phyloP scores from a whole-genome alignment of 345 rosid species.

The Eucalyptus sp. region DNA sequence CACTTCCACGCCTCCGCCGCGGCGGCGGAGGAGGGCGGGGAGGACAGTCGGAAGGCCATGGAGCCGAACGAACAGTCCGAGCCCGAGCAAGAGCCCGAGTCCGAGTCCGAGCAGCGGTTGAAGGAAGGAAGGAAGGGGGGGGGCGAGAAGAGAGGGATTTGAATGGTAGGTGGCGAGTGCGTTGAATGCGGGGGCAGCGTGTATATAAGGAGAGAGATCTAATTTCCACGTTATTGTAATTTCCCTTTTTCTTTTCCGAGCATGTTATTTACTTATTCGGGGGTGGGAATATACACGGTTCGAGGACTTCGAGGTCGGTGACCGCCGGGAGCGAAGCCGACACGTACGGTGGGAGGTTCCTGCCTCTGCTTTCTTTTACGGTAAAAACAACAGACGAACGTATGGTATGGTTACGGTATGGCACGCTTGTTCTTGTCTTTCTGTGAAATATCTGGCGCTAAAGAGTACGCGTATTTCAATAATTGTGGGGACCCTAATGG shows the following conservation, averaged over 20 bases:
- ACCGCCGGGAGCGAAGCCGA: background rate
- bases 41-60: background rate
- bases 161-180: background rate
- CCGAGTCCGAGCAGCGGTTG: background rate
- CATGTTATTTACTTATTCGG: too few species aligned
- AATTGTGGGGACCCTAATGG: background rate
- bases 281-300: background rate
- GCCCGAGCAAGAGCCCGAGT: background rate
- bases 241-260: background rate
- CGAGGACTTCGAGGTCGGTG: background rate
- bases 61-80: background rate
- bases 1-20: conserved; percentile 37
- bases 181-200: background rate
- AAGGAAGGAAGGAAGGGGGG: background rate
- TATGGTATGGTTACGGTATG: background rate
- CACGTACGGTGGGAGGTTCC: background rate
- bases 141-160: background rate
- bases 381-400: background rate
- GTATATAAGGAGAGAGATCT: background rate
- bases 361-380: background rate
- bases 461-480: background rate
- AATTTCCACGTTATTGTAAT: background rate
- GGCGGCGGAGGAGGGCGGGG: background rate
- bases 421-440: background rate
- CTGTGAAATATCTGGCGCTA: background rate